phyloP scores from a whole-genome alignment of 1,139 yeast species.

The Protomyces lactucae-debilis region DNA sequence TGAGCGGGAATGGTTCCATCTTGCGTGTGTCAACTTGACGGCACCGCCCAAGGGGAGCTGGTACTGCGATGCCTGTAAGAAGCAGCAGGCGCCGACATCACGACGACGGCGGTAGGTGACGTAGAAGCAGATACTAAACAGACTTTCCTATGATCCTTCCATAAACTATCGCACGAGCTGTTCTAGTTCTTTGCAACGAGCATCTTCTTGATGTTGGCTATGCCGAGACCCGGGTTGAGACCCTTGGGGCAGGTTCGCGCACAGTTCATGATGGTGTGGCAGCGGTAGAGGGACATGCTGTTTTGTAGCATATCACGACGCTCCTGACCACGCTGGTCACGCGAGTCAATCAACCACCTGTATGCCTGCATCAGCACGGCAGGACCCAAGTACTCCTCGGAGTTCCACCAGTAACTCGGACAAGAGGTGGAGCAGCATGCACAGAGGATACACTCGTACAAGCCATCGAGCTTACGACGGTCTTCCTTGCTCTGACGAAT shows the following conservation, averaged over 20 bases:
- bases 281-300: slow-evolving; percentile 96
- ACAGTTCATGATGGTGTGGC: slow-evolving; percentile 59
- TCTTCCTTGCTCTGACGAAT: slow-evolving; percentile 86
- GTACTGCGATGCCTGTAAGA: slow-evolving; percentile 86
- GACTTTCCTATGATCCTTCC: too few relatives aligned
- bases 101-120: not conserved
- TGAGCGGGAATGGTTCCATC: slow-evolving; percentile 93
- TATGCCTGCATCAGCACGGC: slow-evolving; percentile 98
- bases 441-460: slow-evolving; percentile 95
- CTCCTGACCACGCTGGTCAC: slow-evolving; percentile 78
- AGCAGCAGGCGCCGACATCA: slow-evolving; percentile 9
- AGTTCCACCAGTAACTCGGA: slow-evolving; percentile 99
- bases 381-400: slow-evolving; percentile 96
- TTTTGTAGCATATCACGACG: slow-evolving; percentile 91
- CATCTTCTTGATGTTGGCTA: slow-evolving; percentile 93
- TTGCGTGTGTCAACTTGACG: slow-evolving; percentile 87
- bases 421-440: slow-evolving; percentile 99
- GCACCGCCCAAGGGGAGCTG: slow-evolving; percentile 94
- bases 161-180: slow-evolving; percentile 43
- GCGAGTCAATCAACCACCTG: slow-evolving; percentile 95
- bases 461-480: slow-evolving; percentile 93
- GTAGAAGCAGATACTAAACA: too few relatives aligned
- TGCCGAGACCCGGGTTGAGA: slow-evolving; percentile 95
- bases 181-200: slow-evolving; percentile 45
- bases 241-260: slow-evolving; percentile 90